phyloP scores from a whole-genome alignment of 805 yeast species.

The Candida lessepsii region DNA sequence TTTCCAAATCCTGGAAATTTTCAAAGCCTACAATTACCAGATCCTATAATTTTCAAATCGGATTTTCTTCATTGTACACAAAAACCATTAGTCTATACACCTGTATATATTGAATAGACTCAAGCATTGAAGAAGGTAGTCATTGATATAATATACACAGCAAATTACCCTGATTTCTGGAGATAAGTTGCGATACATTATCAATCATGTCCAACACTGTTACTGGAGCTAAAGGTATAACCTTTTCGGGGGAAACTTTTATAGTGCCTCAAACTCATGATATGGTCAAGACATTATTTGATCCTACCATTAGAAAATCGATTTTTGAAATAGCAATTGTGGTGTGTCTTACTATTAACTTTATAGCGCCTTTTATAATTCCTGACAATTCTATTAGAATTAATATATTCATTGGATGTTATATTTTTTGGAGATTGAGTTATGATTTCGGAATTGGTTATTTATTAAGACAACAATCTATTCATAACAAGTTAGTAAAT shows the following conservation, averaged over 20 bases:
- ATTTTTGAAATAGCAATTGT: constrained; percentile 63
- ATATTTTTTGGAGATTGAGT: constrained; percentile 70
- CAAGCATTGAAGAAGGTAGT: background rate
- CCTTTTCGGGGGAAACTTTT: constrained; percentile 45
- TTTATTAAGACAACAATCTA: constrained; percentile 64
- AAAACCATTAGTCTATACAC: background rate
- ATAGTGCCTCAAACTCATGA: constrained; percentile 69
- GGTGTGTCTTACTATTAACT: constrained; percentile 27
- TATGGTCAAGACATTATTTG: constrained; percentile 78
- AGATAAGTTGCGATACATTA: background rate
- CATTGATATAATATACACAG: too few species aligned
- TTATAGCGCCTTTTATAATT: constrained; percentile 31
- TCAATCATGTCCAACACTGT: constrained; percentile 18
- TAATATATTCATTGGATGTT: constrained; percentile 49
- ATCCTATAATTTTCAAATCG: background rate
- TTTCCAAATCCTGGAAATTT: too few species aligned
- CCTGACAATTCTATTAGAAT: constrained; percentile 24
- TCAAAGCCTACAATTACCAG: too few species aligned
- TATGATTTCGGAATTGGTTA: constrained; percentile 82
- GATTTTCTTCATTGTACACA: background rate
- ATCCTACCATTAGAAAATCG: constrained; percentile 71
- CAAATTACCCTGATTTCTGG: too few species aligned
- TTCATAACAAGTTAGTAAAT: constrained; percentile 50
- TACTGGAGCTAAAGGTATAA: constrained; percentile 40
- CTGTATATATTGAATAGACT: background rate